phyloP scores from a whole-genome alignment of 306 rosid genomes.

The Trifolium fragiferum region DNA sequence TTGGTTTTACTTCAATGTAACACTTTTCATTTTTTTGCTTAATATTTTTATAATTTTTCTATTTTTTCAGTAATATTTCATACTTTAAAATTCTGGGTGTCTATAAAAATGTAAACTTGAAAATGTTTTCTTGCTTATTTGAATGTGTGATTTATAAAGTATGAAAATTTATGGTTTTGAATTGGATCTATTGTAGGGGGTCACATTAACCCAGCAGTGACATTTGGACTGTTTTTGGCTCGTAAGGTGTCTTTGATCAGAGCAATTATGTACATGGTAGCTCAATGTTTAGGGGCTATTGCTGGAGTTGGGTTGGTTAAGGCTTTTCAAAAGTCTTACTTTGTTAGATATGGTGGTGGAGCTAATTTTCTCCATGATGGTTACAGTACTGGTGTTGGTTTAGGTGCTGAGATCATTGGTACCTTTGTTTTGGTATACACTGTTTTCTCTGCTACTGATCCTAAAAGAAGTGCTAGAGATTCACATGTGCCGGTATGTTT shows the following conservation, averaged over 20 bases:
- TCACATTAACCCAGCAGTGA: slow-evolving; percentile 98
- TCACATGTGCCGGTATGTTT: slow-evolving; percentile 84
- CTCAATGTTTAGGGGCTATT: slow-evolving; percentile 92
- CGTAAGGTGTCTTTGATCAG: slow-evolving; percentile 83
- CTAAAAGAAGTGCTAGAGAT: slow-evolving; percentile 88
- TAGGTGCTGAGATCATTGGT: slow-evolving; percentile 88
- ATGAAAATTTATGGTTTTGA: background rate
- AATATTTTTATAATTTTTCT: slow-evolving; percentile 9
- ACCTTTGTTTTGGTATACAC: slow-evolving; percentile 90
- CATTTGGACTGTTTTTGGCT: slow-evolving; percentile 92
- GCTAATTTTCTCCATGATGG: slow-evolving; percentile 62
- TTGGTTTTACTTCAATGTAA: background rate
- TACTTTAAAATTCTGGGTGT: slow-evolving; percentile 6
- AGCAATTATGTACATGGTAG: slow-evolving; percentile 85
- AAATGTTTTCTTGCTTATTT: background rate
- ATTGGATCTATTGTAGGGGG: slow-evolving; percentile 61
- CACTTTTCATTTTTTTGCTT: background rate
- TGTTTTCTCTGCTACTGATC: slow-evolving; percentile 94
- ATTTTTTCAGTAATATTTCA: background rate
- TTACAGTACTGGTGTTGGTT: slow-evolving; percentile 67
- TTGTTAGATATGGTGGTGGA: slow-evolving; percentile 67
- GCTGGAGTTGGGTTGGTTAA: slow-evolving; percentile 87
- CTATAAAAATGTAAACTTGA: background rate
- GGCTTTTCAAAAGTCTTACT: slow-evolving; percentile 70
- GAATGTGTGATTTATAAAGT: background rate